A percentile compares a stretch with the other conserved stretches of the same genome.
These are phyloP conservation scores for Carex arenaria DNA, from an alignment of 202 grass and related monocot species.

Conservation along the genomic window DNA sequence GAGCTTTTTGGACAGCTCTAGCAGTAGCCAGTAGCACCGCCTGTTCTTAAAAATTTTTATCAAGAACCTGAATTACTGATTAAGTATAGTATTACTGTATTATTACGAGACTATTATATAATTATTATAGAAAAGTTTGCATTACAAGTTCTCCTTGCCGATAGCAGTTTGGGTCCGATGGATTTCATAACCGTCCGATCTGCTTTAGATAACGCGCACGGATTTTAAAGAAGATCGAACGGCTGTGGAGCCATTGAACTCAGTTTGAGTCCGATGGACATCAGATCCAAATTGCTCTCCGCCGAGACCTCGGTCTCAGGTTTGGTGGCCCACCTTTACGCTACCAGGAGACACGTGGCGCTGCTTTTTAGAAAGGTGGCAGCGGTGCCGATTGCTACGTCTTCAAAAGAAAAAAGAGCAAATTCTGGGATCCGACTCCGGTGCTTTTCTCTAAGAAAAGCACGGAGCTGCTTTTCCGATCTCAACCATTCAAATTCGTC, in stretches of 20 bases:
- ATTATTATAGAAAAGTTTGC: background rate
- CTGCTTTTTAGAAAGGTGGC: slow-evolving; percentile 10
- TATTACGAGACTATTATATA: background rate
- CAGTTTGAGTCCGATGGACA: too few relatives aligned
- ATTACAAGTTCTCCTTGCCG: background rate
- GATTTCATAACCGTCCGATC: too few relatives aligned
- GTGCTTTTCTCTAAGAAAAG: too few relatives aligned
- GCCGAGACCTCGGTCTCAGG: slow-evolving; percentile 6
- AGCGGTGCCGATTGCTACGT: background rate
- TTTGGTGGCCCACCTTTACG: slow-evolving; percentile 9
- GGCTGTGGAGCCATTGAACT: too few relatives aligned
- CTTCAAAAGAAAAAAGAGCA: background rate
- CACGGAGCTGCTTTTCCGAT: too few relatives aligned
- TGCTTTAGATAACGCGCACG: too few relatives aligned
- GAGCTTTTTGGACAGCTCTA: too few relatives aligned
- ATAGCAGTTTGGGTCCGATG: too few relatives aligned
- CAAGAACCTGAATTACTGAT: background rate
- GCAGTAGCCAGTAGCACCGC: too few relatives aligned
- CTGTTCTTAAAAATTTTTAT: background rate
- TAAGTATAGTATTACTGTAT: background rate
- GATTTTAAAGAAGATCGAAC: too few relatives aligned
- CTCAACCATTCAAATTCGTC: too few relatives aligned
- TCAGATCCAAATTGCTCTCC: too few relatives aligned
- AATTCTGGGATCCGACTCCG: background rate
- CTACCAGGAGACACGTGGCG: slow-evolving; percentile 5